Evolutionary conservation across 2,329 filamentous ascomycete species (phyloP), one percentile per base, ranked within the genome.

Genomic region (Ceratocystis cubensis): DNA sequence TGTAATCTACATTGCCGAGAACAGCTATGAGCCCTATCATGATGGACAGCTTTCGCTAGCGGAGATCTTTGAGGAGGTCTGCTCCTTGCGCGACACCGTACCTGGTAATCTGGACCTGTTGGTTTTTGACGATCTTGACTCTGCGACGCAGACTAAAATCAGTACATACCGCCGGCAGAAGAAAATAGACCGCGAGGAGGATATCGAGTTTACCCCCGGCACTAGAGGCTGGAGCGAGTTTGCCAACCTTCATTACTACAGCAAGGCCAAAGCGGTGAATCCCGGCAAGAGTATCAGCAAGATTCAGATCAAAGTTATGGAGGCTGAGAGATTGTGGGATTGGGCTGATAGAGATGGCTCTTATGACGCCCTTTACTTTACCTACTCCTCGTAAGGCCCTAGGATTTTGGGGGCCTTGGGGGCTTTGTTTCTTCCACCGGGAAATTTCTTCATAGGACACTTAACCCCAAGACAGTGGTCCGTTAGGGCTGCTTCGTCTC

Each of bases 31-130:
- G 48, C 8, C 1, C 48, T 2, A 15, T 0, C 20, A 4, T 10
- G 0, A 15, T 1, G 10, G 10, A 7, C 10, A 53, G 8, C 22
- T 53, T 15, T 10, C 48, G 48, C 48, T 53, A n/a, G 8, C 13
- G 7, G 7, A 25, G 4, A 53, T 53, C 48, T 53, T 53, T 3
- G 0, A 3, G 1, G 48, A 20, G 20, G 4, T 53, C 48, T 53
- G 48, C 20, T 1, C 1, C 3, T 10, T 25, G 48, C 20, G 15
- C 8, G 2, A 4, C 0, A 53, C 5, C 6, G 0, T 20, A 0
- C 48, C 22, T 5, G 0, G 20, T 7, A 3, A 1, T 3, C 48
- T 53, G 22, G 3, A 25, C 13, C 2, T 13, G 48, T 5, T 53
- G 7, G 8, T 53, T 25, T 53, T 53, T 53, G 48, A 53, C 48